phyloP scores from a whole-genome alignment of 805 yeast species.

The Debaryomyces castellii region DNA sequence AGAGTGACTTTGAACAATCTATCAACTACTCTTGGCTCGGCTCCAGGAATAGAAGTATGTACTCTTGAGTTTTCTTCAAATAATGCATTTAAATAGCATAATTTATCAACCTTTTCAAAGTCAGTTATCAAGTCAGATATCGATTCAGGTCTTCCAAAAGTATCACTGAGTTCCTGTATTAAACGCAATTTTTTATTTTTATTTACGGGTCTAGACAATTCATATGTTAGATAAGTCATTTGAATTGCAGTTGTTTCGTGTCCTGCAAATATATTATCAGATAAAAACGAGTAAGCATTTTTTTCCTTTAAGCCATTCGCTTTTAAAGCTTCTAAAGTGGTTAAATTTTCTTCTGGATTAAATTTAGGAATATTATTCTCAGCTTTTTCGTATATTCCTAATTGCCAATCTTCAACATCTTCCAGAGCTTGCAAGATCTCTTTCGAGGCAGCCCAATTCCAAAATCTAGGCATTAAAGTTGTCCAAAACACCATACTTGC shows the following conservation, averaged over 20 bases:
- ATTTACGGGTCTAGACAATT: constrained; percentile 53
- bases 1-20: constrained; percentile 21
- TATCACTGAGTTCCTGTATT: constrained; percentile 42
- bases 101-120: constrained; percentile 45
- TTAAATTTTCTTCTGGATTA: constrained; percentile 16
- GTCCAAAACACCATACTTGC: constrained; percentile 68
- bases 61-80: constrained; percentile 60
- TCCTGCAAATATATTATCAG: constrained; percentile 75
- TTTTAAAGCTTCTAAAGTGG: constrained; percentile 36
- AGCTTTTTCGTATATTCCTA: constrained; percentile 31
- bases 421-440: constrained; percentile 36
- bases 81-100: constrained; percentile 59
- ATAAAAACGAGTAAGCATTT: constrained; percentile 38
- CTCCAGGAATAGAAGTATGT: constrained; percentile 73
- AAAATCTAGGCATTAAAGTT: constrained; percentile 55
- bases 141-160: constrained; percentile 30
- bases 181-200: constrained; percentile 46
- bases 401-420: constrained; percentile 48
- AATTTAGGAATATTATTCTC: constrained; percentile 28
- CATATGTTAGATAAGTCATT: constrained; percentile 58
- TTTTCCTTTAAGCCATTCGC: constrained; percentile 29
- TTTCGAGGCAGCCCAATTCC: constrained; percentile 47
- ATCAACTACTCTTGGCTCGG: constrained; percentile 59
- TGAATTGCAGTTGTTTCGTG: constrained; percentile 74
- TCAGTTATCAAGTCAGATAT: constrained; percentile 19